phyloP scores from a whole-genome alignment of 78 protist genomes.

The Protostelium mycophagum region DNA sequence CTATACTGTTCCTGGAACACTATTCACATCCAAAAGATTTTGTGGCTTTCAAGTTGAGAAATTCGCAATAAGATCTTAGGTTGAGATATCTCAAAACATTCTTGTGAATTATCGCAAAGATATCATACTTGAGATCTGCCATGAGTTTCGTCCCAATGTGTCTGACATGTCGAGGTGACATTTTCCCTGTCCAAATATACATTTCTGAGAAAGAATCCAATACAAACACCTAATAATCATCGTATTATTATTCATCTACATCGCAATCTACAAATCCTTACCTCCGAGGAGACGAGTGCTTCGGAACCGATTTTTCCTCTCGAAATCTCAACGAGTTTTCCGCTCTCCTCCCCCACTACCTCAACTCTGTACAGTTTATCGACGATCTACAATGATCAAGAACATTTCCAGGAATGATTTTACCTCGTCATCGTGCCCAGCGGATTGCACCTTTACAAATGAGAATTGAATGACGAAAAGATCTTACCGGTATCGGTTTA shows the following conservation, averaged over 20 bases:
- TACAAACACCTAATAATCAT: constrained; percentile 48
- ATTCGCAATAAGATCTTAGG: too few relatives aligned
- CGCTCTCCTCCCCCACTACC: not conserved
- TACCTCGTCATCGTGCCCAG: not conserved
- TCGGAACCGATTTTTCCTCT: not conserved
- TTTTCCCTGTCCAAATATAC: constrained; percentile 64
- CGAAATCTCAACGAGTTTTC: not conserved
- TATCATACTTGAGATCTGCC: not conserved
- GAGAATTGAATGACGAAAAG: too few relatives aligned
- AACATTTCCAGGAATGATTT: not conserved
- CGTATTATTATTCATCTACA: too few relatives aligned
- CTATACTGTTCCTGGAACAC: not conserved
- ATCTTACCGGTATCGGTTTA: not conserved
- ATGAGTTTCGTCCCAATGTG: not conserved
- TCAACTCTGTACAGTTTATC: not conserved
- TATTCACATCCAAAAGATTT: not conserved
- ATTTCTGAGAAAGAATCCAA: constrained; percentile 48
- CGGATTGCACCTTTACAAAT: too few relatives aligned
- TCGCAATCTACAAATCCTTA: not conserved
- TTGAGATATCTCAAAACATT: too few relatives aligned
- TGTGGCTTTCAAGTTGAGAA: too few relatives aligned
- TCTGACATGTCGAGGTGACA: constrained; percentile 12
- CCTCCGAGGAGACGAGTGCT: not conserved
- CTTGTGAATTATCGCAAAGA: too few relatives aligned
- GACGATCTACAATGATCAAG: not conserved